A percentile compares a stretch with the other conserved stretches of the same genome.
phyloP scores from a whole-genome alignment of 306 rosid species.

The Fragaria ananassa region DNA sequence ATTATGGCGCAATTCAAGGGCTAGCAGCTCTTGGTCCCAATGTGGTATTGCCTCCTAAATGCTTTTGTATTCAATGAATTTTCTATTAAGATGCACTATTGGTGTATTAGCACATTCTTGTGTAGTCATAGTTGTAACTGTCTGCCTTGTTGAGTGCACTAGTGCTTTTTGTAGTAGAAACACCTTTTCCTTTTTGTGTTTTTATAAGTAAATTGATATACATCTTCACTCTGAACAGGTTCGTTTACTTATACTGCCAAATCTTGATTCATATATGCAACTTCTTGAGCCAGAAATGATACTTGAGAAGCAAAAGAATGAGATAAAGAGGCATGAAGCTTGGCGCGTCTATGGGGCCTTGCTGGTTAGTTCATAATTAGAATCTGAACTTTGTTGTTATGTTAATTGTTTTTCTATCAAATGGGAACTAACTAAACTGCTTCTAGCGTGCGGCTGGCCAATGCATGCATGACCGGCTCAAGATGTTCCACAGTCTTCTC shows the following conservation, averaged over 20 bases:
- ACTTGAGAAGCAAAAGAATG: slow-evolving; percentile 70
- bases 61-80: slow-evolving; percentile 13
- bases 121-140: slow-evolving; percentile 6
- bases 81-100: slow-evolving; percentile 8
- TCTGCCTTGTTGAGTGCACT: slow-evolving; percentile 5
- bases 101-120: slow-evolving; percentile 5
- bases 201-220: slow-evolving; percentile 14
- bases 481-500: slow-evolving; percentile 39
- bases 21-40: slow-evolving; percentile 79
- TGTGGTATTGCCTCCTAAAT: slow-evolving; percentile 50
- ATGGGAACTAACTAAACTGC: slow-evolving; percentile 27
- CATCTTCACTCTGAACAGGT: slow-evolving; percentile 50
- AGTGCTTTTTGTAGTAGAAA: slow-evolving; percentile 17
- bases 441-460: slow-evolving; percentile 79
- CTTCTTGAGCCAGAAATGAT: slow-evolving; percentile 82
- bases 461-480: slow-evolving; percentile 53
- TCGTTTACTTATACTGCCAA: slow-evolving; percentile 73
- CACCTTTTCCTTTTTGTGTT: slow-evolving; percentile 8
- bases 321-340: slow-evolving; percentile 76
- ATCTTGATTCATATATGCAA: slow-evolving; percentile 78
- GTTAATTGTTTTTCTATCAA: slow-evolving; percentile 10
- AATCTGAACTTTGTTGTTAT: neutral
- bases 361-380: slow-evolving; percentile 56
- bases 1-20: slow-evolving; percentile 94
- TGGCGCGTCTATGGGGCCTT: slow-evolving; percentile 85